Percentiles rank a stretch among this genome's conserved stretches.
Conservation (phyloP, 2,329 filamentous ascomycete species). For the Fulvia fulva region DNA sequence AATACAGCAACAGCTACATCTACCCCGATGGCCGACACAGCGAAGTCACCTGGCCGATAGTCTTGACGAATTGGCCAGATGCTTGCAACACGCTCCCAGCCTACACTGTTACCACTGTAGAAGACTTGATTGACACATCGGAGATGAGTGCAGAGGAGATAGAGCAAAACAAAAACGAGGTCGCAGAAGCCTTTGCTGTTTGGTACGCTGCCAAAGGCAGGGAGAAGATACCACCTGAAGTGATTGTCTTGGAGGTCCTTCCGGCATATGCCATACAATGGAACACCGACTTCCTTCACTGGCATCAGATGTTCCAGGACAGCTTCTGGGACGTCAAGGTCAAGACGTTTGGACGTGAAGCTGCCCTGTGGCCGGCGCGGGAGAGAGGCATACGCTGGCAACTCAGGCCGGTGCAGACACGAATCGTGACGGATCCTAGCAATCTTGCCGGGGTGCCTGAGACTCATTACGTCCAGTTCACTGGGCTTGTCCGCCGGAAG, state of each 20-base stretch:
- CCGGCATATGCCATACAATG: not conserved
- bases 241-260: not conserved
- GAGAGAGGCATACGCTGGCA: not conserved
- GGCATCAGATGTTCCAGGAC: not conserved
- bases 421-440: not conserved
- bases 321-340: not conserved
- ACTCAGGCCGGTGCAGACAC: not conserved
- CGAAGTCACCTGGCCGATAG: not conserved
- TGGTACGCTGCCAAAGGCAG: no score
- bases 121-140: not conserved
- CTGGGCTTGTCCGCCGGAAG: not conserved
- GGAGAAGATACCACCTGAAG: not conserved
- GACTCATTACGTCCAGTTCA: not conserved
- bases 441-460: not conserved
- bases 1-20: not conserved
- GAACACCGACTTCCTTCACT: not conserved
- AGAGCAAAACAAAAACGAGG: not conserved
- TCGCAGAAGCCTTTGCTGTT: no score
- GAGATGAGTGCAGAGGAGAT: not conserved
- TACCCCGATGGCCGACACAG: not conserved
- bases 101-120: not conserved
- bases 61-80: not conserved
- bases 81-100: not conserved
- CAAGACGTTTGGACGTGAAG: not conserved
- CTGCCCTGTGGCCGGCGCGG: not conserved